Evolutionary conservation across 1,139 yeast genomes (phyloP).

Genomic region (Chernovozyma aurita): DNA sequence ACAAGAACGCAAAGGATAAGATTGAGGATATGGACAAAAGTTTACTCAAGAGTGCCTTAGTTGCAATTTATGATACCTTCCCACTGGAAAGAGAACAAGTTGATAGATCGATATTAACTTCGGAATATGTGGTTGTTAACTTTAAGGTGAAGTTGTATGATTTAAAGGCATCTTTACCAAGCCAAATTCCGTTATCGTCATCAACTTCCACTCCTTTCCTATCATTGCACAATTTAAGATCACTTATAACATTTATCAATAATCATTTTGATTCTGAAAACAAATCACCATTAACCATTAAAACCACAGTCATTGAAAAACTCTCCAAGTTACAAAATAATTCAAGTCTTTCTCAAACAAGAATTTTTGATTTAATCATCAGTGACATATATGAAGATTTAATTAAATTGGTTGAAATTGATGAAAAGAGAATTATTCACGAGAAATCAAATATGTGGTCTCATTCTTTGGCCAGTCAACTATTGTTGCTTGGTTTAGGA

Average conservation of each 20-base stretch:
- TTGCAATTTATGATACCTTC: constrained; percentile 43
- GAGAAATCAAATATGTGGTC: constrained; percentile 54
- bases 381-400: constrained; percentile 58
- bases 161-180: constrained; percentile 55
- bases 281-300: constrained; percentile 36
- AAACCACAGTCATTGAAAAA: constrained; percentile 59
- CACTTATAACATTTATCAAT: constrained; percentile 59
- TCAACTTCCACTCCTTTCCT: constrained; percentile 52
- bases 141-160: constrained; percentile 60
- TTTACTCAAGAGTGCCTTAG: constrained; percentile 38
- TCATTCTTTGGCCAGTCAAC: constrained; percentile 56
- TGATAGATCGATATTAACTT: constrained; percentile 9
- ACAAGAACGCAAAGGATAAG: neutral
- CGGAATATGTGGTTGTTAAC: constrained; percentile 61
- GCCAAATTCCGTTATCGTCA: constrained; percentile 47
- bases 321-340: constrained; percentile 47
- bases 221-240: constrained; percentile 54
- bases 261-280: constrained; percentile 18
- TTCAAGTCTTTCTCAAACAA: constrained; percentile 45
- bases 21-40: constrained; percentile 16
- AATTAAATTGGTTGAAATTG: constrained; percentile 48
- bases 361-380: constrained; percentile 49
- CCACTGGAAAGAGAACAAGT: constrained; percentile 7
- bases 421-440: constrained; percentile 40
- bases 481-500: constrained; percentile 55